Evolutionary conservation across 1,284 basidiomycete species (phyloP).

Genomic region (Cystobasidiaceae sp.): DNA sequence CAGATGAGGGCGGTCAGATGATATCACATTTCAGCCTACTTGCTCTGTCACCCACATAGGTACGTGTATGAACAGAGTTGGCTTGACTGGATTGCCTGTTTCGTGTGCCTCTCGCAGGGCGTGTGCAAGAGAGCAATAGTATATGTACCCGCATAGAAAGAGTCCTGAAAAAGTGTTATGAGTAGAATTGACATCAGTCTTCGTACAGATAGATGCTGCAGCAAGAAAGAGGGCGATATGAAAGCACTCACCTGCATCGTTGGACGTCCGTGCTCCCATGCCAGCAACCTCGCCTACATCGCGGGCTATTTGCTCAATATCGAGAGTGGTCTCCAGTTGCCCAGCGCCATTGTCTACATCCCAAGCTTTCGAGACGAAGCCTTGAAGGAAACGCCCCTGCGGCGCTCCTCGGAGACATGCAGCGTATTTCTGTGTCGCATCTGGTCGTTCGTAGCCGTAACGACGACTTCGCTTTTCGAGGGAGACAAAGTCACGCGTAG

Average conservation of each 20-base stretch:
- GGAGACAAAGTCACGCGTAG: not conserved
- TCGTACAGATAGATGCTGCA: too few relatives aligned
- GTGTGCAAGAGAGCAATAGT: constrained; percentile 15
- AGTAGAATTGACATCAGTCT: too few relatives aligned
- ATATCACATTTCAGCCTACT: not conserved
- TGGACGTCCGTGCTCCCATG: not conserved
- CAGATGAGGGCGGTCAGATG: not conserved
- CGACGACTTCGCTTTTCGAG: constrained; percentile 20
- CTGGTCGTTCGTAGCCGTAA: not conserved
- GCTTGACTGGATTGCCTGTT: not conserved
- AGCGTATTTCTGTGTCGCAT: not conserved
- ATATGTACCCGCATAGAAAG: constrained; percentile 22
- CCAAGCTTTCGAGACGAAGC: not conserved
- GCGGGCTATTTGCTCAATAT: not conserved
- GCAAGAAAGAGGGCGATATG: too few relatives aligned
- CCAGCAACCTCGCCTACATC: not conserved
- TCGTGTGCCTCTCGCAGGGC: not conserved
- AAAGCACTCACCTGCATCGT: not conserved
- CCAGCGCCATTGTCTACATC: not conserved
- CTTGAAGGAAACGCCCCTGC: too few relatives aligned
- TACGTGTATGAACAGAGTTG: constrained; percentile 22
- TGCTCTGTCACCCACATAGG: constrained; percentile 7
- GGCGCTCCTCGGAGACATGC: too few relatives aligned
- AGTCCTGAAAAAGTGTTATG: too few relatives aligned
- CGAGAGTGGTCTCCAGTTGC: not conserved